Evolutionary conservation across 495 filamentous ascomycete genomes (phyloP).

Genomic region (Paragyromitra xinjiangensis): DNA sequence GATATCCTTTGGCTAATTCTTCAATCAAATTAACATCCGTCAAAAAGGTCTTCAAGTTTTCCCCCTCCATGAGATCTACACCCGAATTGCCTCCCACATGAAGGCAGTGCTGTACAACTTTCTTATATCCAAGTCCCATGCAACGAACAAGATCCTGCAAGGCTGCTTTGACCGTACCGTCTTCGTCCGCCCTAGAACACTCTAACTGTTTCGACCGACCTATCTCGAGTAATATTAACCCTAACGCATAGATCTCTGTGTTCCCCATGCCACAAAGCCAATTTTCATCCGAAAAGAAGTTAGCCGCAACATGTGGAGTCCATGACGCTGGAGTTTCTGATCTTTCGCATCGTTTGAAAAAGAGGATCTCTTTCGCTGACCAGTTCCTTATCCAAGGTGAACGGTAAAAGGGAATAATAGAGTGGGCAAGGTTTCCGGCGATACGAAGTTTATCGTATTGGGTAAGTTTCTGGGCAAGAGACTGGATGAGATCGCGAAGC

Average conservation of each 20-base stretch:
- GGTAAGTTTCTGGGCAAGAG: background rate
- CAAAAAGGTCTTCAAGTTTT: background rate
- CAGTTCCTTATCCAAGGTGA: constrained; percentile 17
- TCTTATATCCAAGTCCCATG: background rate
- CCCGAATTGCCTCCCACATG: background rate
- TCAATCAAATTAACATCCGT: background rate
- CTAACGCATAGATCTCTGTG: constrained; percentile 2
- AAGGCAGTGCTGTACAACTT: constrained; percentile 1
- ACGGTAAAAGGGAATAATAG: background rate
- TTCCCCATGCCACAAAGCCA: background rate
- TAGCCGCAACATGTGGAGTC: constrained; percentile 3
- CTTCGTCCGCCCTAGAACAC: background rate
- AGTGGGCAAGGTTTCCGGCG: constrained; percentile 4
- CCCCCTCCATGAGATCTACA: constrained; percentile 16
- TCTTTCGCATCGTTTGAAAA: background rate
- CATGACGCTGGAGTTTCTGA: background rate
- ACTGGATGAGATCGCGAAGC: constrained; percentile 1
- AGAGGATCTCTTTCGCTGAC: constrained; percentile 2
- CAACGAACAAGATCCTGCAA: constrained; percentile 5
- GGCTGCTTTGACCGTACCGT: constrained; percentile 1
- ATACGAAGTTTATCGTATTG: constrained; percentile 2
- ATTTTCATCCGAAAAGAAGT: background rate
- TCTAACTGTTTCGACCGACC: background rate
- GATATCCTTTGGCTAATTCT: background rate
- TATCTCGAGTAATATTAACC: constrained; percentile 11